Base-by-base conservation (phyloP, 192 early-diverging fungal species). In the Geranomyces variabilis region DNA sequence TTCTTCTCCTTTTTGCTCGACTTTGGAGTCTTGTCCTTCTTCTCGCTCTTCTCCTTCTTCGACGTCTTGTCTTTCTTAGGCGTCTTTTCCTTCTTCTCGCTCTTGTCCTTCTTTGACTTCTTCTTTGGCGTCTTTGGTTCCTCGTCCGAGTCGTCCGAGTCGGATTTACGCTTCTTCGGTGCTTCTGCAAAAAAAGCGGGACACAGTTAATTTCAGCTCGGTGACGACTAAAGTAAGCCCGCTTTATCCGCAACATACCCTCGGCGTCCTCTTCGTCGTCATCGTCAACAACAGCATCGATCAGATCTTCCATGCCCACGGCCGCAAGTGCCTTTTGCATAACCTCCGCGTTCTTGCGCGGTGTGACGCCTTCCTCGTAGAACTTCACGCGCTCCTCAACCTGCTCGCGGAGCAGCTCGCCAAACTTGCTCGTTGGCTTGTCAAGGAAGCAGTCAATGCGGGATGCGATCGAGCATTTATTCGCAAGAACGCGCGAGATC, bases 401-500 rank as follows among this genome's bases (percentile, higher is more conserved):
- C 84, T 99, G 96, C 62, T 90, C 84, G 76, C 91, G 87, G 79
- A 98, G 82, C 31, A 95, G 88, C 82, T 94, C 93, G 69, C 97
- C 97, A 75, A 95, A 96, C 75, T 91, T 93, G 81, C 82, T 84
- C 5, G 91, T 95, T 19, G 94, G 94, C 46, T 80, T 83, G 67
- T 89, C 91, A 56, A 89, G 79, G 90, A 95, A 98, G 79, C 94
- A 96, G 79, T 99, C 97, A 69, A 99, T 96, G 65, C 97, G 87
- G 29, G 93, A 94, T 19, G 96, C 96, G 81, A 99, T 95, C 9
- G 94, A 89, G 73, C 93, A 94, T 84, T 99, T 99, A 89, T 97
- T 99, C 75, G 97, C 97, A 22, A 99, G 87, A 67, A 98, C 94
- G 66, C 97, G 93, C 60, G 97, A 98, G 59, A 99, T 98, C 61